phyloP scores from a whole-genome alignment of 2,329 filamentous ascomycete species.

The Shiraia sp. region DNA sequence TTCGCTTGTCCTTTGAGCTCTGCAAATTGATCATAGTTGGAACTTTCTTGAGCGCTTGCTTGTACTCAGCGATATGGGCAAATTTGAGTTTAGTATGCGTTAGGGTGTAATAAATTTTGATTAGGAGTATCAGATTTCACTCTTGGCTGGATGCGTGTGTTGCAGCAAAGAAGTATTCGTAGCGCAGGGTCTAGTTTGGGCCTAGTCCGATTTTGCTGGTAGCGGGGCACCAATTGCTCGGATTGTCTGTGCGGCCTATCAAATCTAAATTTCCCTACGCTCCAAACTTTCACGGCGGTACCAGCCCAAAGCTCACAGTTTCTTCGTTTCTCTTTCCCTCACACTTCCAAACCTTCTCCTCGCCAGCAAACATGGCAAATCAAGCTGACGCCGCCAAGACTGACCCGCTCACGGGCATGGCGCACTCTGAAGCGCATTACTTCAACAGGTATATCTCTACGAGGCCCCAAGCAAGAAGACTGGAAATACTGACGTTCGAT shows the following conservation, averaged over 20 bases:
- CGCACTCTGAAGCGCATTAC: conserved; percentile 97
- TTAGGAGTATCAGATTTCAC: conserved; percentile 3
- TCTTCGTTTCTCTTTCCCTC: conserved; percentile 4
- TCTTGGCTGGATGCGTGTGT: not conserved
- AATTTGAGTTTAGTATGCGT: not conserved
- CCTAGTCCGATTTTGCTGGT: conserved; percentile 7
- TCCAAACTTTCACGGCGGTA: conserved; percentile 15
- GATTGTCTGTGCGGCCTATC: conserved; percentile 22
- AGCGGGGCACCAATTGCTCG: conserved; percentile 14
- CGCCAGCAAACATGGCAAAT: conserved; percentile 35
- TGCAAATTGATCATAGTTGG: conserved; percentile 12
- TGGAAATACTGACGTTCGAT: conserved; percentile 42
- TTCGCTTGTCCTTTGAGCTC: conserved; percentile 5
- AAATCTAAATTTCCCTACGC: conserved; percentile 37
- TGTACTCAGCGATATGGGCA: not conserved
- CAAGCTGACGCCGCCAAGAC: conserved; percentile 30
- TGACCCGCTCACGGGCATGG: conserved; percentile 66
- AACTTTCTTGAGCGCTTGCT: not conserved
- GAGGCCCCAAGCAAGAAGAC: conserved; percentile 21
- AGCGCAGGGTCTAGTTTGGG: conserved; percentile 12
- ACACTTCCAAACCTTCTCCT: conserved; percentile 1
- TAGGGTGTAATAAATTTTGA: not conserved
- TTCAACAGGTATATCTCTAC: conserved; percentile 79
- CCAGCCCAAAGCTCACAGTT: conserved; percentile 14
- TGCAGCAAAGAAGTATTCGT: no score